phyloP scores from a whole-genome alignment of 202 grass and related monocot species.

The Zoysia matrella region DNA sequence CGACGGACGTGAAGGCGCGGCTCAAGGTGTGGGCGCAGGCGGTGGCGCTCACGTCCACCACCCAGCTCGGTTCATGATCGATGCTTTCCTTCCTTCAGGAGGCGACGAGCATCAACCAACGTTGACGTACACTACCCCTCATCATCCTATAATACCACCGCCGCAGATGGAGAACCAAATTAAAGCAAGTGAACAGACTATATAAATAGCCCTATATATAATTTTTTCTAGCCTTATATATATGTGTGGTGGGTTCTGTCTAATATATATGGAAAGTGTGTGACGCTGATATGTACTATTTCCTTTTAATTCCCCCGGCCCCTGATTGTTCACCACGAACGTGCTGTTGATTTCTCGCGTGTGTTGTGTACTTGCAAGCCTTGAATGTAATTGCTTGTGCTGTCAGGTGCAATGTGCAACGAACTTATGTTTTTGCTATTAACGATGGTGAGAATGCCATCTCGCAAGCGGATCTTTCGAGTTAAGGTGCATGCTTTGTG shows the following conservation, averaged over 20 bases:
- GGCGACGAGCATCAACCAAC: not conserved
- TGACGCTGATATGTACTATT: no score
- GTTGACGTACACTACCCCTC: no score
- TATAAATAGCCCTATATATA: no score
- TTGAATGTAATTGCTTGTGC: not conserved
- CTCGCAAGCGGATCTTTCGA: no score
- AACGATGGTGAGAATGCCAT: not conserved
- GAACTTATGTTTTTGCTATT: not conserved
- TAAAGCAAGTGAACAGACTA: no score
- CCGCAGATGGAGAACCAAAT: no score
- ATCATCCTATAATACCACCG: no score
- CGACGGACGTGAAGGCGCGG: constrained; percentile 70
- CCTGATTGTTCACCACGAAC: not conserved
- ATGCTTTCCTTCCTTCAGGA: not conserved
- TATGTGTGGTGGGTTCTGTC: no score
- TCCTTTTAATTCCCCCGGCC: no score
- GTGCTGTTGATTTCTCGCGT: not conserved
- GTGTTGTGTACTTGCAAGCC: not conserved
- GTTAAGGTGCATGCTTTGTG: no score
- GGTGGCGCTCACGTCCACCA: constrained; percentile 68
- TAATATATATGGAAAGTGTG: no score
- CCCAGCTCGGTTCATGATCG: constrained; percentile 47
- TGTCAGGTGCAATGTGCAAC: not conserved
- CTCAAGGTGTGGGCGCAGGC: constrained; percentile 81
- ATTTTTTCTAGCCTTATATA: no score